A percentile compares a stretch with the other conserved stretches of the same genome.
phyloP scores from a whole-genome alignment of 1,139 yeast genomes.

The Pneumocystis sp. region DNA sequence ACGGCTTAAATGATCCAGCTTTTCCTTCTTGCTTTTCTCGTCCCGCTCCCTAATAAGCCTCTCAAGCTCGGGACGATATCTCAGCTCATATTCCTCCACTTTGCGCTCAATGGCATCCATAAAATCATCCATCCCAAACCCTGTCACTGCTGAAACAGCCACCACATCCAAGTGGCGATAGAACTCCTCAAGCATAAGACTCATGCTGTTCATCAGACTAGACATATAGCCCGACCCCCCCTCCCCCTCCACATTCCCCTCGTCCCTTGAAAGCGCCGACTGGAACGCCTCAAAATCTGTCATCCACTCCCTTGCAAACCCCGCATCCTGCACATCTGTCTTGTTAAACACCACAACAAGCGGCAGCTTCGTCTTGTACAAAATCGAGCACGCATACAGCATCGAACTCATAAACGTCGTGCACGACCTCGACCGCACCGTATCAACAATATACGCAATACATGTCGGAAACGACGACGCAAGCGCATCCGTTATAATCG shows the following conservation, averaged over 20 bases:
- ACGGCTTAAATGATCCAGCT: slow-evolving; percentile 52
- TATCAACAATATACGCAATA: slow-evolving; percentile 87
- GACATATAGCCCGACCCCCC: slow-evolving; percentile 82
- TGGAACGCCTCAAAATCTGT: slow-evolving; percentile 88
- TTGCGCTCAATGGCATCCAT: slow-evolving; percentile 68
- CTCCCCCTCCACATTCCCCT: slow-evolving; percentile 26
- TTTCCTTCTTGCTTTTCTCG: slow-evolving; percentile 55
- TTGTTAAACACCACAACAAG: slow-evolving; percentile 95
- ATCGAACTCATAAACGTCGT: slow-evolving; percentile 95
- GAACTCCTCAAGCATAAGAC: slow-evolving; percentile 89
- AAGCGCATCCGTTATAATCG: slow-evolving; percentile 90
- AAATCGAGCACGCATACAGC: slow-evolving; percentile 93
- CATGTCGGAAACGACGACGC: slow-evolving; percentile 94
- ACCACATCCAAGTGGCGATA: slow-evolving; percentile 86
- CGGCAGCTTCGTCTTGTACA: slow-evolving; percentile 90
- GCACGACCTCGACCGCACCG: slow-evolving; percentile 87
- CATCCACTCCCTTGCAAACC: slow-evolving; percentile 95
- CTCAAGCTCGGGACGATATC: slow-evolving; percentile 76
- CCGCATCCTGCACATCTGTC: slow-evolving; percentile 72
- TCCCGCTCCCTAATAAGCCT: slow-evolving; percentile 62
- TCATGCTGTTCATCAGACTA: slow-evolving; percentile 84
- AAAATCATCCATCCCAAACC: slow-evolving; percentile 87
- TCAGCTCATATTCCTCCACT: slow-evolving; percentile 73
- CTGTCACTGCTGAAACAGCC: slow-evolving; percentile 81
- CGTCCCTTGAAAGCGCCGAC: slow-evolving; percentile 48